Conservation (phyloP, 441 rosid species). For the Croton setiger region DNA sequence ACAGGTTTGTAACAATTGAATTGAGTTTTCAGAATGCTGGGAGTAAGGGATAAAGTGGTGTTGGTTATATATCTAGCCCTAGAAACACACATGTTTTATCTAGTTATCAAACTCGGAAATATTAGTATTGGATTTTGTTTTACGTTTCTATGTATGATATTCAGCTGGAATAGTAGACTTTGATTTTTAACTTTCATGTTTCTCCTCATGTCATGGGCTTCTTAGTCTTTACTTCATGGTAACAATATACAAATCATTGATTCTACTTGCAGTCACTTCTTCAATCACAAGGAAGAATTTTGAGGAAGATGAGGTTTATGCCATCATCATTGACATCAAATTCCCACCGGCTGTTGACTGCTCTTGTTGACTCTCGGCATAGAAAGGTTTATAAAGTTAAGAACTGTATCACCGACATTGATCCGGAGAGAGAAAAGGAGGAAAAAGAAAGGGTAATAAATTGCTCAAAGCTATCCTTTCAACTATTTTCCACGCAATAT, state of each 20-base stretch:
- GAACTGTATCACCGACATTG: slow-evolving; percentile 94
- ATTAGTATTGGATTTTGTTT: not conserved
- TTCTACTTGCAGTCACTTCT: slow-evolving; percentile 70
- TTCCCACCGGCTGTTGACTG: slow-evolving; percentile 89
- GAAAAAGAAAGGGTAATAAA: slow-evolving; percentile 81
- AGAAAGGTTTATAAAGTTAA: slow-evolving; percentile 81
- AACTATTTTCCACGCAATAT: not conserved
- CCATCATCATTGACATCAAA: slow-evolving; percentile 92
- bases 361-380: slow-evolving; percentile 92
- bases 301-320: slow-evolving; percentile 93
- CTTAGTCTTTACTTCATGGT: not conserved
- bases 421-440: slow-evolving; percentile 97
- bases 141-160: not conserved
- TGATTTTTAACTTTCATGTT: not conserved
- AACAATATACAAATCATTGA: not conserved
- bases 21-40: too few relatives aligned
- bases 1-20: too few relatives aligned
- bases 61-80: not conserved
- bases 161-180: not conserved
- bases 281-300: slow-evolving; percentile 96
- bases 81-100: not conserved
- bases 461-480: slow-evolving; percentile 19
- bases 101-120: not conserved
- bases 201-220: not conserved
- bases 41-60: not conserved